Percentiles rank a stretch among this genome's conserved stretches.
Evolutionary conservation across 345 rosid species (phyloP).

Genomic region (Bruguiera sexangula): DNA sequence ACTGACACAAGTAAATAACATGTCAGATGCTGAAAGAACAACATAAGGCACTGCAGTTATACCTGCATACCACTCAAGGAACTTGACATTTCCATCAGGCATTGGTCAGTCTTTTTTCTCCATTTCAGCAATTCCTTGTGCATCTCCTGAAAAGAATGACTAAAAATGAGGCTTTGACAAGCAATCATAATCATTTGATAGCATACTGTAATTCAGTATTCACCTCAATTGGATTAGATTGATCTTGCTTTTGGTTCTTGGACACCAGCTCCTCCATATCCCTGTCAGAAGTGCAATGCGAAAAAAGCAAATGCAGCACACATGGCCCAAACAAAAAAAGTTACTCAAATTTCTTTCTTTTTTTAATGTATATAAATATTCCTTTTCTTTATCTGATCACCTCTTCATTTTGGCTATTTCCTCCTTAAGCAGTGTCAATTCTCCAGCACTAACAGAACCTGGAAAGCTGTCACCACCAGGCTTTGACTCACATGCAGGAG

Average conservation of each 20-base stretch:
- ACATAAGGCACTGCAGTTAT: constrained; percentile 8
- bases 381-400: constrained; percentile 14
- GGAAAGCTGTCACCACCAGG: constrained; percentile 31
- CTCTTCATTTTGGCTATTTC: constrained; percentile 57
- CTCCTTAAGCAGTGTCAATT: constrained; percentile 45
- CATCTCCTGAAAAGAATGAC: constrained; percentile 40
- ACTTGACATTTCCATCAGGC: constrained; percentile 53
- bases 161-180: neutral
- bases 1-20: neutral
- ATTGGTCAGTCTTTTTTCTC: constrained; percentile 60
- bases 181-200: neutral
- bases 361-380: neutral
- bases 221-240: constrained; percentile 54
- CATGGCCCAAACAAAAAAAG: neutral
- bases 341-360: neutral
- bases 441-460: constrained; percentile 41
- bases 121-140: constrained; percentile 52
- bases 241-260: constrained; percentile 49
- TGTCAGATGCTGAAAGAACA: neutral
- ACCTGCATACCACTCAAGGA: constrained; percentile 78
- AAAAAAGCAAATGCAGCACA: neutral
- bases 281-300: constrained; percentile 26
- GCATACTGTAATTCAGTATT: constrained; percentile 19
- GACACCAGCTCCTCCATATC: constrained; percentile 47
- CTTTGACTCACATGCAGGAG: constrained; percentile 62